These are phyloP conservation scores for Citrullus colocynthis DNA, from an alignment of 306 rosid genomes.

Conservation along the genomic window DNA sequence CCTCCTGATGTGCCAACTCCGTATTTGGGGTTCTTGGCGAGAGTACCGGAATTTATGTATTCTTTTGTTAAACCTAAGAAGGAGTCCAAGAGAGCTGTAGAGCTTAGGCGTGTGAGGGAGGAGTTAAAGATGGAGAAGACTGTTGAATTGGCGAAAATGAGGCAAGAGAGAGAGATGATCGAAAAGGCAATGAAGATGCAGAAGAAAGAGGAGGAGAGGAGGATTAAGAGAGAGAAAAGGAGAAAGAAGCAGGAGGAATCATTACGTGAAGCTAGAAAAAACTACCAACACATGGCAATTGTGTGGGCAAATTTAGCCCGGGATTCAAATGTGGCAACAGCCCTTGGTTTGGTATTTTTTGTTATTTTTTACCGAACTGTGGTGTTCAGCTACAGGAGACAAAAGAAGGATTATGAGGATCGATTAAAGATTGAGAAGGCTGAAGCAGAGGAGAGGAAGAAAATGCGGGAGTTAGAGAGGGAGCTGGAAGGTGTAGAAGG, in stretches of 20 bases:
- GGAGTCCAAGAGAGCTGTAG: conserved; percentile 49
- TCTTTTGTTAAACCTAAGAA: conserved; percentile 29
- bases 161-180: conserved; percentile 41
- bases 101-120: conserved; percentile 45
- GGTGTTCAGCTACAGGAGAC: conserved; percentile 71
- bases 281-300: conserved; percentile 19
- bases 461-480: conserved; percentile 64
- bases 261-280: conserved; percentile 27
- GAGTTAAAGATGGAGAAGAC: conserved; percentile 42
- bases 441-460: conserved; percentile 88
- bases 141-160: conserved; percentile 30
- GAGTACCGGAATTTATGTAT: conserved; percentile 13
- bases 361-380: conserved; percentile 66
- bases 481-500: conserved; percentile 52
- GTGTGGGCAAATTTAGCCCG: conserved; percentile 54
- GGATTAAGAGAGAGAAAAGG: conserved; percentile 27
- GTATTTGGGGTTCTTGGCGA: conserved; percentile 32
- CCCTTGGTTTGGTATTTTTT: conserved; percentile 60
- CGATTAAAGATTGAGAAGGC: conserved; percentile 83
- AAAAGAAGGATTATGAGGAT: conserved; percentile 91
- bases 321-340: conserved; percentile 32
- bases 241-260: conserved; percentile 35
- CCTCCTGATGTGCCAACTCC: conserved; percentile 55
- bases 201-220: conserved; percentile 60
- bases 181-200: conserved; percentile 29